Evolutionary conservation across 805 yeast genomes (phyloP).

Genomic region (Sugiyamaella valdiviana): DNA sequence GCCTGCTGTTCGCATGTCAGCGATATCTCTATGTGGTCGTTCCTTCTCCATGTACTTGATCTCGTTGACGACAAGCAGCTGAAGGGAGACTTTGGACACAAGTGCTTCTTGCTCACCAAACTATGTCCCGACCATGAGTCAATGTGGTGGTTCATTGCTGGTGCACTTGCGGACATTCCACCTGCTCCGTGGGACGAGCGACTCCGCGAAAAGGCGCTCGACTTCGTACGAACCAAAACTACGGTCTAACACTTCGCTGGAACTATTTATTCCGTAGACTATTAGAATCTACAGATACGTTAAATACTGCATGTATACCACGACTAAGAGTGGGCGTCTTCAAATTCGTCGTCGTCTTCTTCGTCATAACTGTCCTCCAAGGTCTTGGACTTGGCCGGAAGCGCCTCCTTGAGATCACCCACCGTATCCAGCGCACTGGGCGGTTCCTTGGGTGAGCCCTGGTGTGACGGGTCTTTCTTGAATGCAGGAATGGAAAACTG

Average conservation of each 20-base stretch:
- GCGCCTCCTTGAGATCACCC: constrained; percentile 14
- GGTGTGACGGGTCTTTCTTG: constrained; percentile 37
- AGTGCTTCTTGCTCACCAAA: constrained; percentile 1
- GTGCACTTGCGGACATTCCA: neutral
- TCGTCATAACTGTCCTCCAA: constrained; percentile 8
- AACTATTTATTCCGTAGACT: neutral
- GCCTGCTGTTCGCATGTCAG: constrained; percentile 23
- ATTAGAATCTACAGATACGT: neutral
- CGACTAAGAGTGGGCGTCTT: constrained; percentile 21
- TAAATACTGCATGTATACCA: neutral
- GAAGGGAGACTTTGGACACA: neutral
- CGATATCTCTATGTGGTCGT: constrained; percentile 33
- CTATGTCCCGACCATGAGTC: constrained; percentile 21
- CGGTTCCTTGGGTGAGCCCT: constrained; percentile 6
- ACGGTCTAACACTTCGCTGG: neutral
- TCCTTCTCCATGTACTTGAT: constrained; percentile 16
- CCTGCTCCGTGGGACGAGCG: neutral
- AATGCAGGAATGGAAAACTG: constrained; percentile 65
- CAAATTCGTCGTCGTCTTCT: constrained; percentile 23
- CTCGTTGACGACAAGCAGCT: neutral
- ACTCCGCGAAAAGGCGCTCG: neutral
- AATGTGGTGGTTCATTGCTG: constrained; percentile 18
- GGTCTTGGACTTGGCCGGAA: constrained; percentile 9
- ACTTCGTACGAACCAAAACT: neutral
- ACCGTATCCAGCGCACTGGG: constrained; percentile 13